Evolutionary conservation across 345 rosid genomes (phyloP), one percentile per base, ranked within the genome.

Genomic region (Passiflora organensis): DNA sequence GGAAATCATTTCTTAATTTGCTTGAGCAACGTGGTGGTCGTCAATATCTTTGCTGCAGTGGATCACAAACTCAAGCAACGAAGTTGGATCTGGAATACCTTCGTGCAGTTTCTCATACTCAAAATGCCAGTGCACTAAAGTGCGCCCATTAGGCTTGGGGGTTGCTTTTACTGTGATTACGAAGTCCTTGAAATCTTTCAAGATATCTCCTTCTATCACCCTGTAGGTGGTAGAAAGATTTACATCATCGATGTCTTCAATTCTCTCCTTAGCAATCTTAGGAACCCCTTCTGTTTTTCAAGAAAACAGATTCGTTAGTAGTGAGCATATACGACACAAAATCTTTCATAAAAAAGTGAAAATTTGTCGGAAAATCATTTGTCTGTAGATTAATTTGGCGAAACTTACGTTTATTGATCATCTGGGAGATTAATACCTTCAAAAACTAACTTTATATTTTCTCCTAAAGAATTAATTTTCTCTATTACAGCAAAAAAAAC

Each of bases 151-250:
- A 8, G 34, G 44, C 16, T 72, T 69, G 2, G 72, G 75, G 5
- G 52, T 59, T 6, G 51, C 77, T 38, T 72, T 42, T 20, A 66
- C 19, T 0, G 11, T 55, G n/a, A 48, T 0, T 4, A 5, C 34
- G 59, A 72, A 75, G 24, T 12, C 52, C 61, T 72, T 72, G 67
- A 62, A 69, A 18, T 68, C 64, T 20, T 75, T 68, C 64, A 72
- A 9, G 16, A 78, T 51, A 53, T 74, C 75, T 16, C 82, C 80
- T 43, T 71, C 75, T 4, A 72, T 63, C 48, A 71, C 48, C 50
- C 41, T 68, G 59, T 58, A 78, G 1, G 70, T 76, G 43, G 61
- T 57, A 5, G 65, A 72, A 12, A 59, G 22, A 13, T 76, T 76
- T 12, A 6, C 70, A 14, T 54, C 53, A 39, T 76, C 80, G 20